A percentile compares a stretch with the other conserved stretches of the same genome.
These are phyloP conservation scores for Hypoxylon rickii DNA, from an alignment of 495 filamentous ascomycete genomes.

Conservation along the genomic window DNA sequence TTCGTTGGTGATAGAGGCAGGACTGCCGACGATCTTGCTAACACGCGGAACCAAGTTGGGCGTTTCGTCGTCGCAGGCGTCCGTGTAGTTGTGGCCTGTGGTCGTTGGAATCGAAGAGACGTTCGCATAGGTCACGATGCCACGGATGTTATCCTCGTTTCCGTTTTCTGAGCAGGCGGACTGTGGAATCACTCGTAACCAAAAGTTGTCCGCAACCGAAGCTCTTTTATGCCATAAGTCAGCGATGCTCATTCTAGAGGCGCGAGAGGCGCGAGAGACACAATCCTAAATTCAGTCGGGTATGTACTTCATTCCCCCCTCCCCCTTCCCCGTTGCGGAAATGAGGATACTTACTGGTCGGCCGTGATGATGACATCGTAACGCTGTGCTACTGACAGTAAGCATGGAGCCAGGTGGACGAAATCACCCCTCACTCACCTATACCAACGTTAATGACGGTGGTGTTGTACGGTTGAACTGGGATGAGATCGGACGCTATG, in stretches of 20 bases:
- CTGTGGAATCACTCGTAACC: slow-evolving; percentile 65
- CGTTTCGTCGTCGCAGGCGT: slow-evolving; percentile 48
- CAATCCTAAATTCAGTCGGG: too few species aligned
- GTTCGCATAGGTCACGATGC: slow-evolving; percentile 59
- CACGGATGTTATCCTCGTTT: slow-evolving; percentile 55
- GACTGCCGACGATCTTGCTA: slow-evolving; percentile 39
- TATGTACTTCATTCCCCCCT: too few species aligned
- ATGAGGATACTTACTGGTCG: slow-evolving; percentile 41
- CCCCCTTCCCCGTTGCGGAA: too few species aligned
- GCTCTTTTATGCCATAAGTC: slow-evolving; percentile 9
- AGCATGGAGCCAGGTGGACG: slow-evolving; percentile 28
- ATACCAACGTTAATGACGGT: slow-evolving; percentile 60
- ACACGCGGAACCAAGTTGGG: slow-evolving; percentile 50
- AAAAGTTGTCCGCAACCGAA: slow-evolving; percentile 53
- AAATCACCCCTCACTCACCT: slow-evolving; percentile 32
- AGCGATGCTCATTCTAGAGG: background rate
- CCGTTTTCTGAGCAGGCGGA: slow-evolving; percentile 50
- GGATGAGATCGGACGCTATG: slow-evolving; percentile 52
- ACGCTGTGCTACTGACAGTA: slow-evolving; percentile 53
- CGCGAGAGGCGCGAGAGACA: background rate
- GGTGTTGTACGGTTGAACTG: slow-evolving; percentile 52
- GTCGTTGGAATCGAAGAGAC: slow-evolving; percentile 42
- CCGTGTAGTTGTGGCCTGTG: slow-evolving; percentile 29
- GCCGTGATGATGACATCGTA: slow-evolving; percentile 69
- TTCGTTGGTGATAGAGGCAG: slow-evolving; percentile 28